Evolutionary conservation across 176 grass and related monocot genomes (phyloP).

Genomic region (Ensete ventricosum): DNA sequence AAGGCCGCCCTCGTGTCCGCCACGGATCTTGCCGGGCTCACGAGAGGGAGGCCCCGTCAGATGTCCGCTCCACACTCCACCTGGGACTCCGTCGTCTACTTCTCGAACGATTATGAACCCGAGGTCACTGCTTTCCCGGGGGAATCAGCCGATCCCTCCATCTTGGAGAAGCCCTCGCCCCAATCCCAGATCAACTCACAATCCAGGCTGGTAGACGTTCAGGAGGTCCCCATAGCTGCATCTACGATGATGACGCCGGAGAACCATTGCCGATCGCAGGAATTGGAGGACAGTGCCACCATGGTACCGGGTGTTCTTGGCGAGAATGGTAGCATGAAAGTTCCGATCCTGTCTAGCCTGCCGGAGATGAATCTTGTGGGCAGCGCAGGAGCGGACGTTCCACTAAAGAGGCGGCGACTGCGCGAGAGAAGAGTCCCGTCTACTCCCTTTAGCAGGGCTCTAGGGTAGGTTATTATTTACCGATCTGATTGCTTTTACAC

Average conservation of each 20-base stretch:
- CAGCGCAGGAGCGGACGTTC: slow-evolving; percentile 7
- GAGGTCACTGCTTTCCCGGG: background rate
- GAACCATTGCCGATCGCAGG: background rate
- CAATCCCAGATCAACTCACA: background rate
- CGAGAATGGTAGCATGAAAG: background rate
- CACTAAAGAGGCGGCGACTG: slow-evolving; percentile 35
- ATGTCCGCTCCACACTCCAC: slow-evolving; percentile 21
- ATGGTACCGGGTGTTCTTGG: background rate
- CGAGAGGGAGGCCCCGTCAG: slow-evolving; percentile 38
- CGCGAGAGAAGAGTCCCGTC: slow-evolving; percentile 80
- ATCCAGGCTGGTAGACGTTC: background rate
- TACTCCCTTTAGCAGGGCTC: slow-evolving; percentile 78
- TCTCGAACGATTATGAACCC: slow-evolving; percentile 10
- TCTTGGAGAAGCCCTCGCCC: slow-evolving; percentile 14
- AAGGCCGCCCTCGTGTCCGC: slow-evolving; percentile 47
- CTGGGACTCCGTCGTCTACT: slow-evolving; percentile 44
- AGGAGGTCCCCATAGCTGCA: background rate
- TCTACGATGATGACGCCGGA: background rate
- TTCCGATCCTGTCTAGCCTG: background rate
- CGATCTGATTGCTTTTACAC: background rate
- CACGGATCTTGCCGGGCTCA: slow-evolving; percentile 72
- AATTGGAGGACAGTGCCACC: background rate
- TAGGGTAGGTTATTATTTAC: slow-evolving; percentile 45
- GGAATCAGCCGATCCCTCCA: background rate
- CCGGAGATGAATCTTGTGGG: slow-evolving; percentile 2